Evolutionary conservation across 805 yeast genomes (phyloP), one percentile per base, ranked within the genome.

Genomic region (Tetrapisispora arboricola): DNA sequence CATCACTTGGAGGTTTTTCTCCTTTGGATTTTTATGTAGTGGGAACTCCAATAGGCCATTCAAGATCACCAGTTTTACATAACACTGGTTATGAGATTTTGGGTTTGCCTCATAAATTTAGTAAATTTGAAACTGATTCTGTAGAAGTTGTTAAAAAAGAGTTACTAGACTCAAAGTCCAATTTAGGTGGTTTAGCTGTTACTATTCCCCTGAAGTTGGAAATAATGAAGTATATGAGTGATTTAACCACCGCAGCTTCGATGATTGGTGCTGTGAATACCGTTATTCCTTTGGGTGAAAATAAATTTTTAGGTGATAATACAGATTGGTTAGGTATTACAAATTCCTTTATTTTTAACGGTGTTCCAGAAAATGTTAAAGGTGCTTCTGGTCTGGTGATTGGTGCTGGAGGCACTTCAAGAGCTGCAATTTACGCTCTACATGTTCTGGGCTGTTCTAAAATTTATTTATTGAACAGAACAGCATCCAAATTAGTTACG

Each of bases 341-440:
- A 35, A 73, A 80, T 45, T 75, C 95, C 2, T 76, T 87, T 50
- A 57, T 65, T 16, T 63, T 71, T 45, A 69, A 71, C 43, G 94
- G 94, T 30, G 78, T 77, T 32, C 75, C 79, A 31, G 62, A 63
- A 31, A 53, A 57, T 43, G 59, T 57, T 18, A 55, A 51, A 13
- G 50, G 47, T 3, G 66, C 70, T 11, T 65, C 72, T 43, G 96
- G 96, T 25, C 65, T 88, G 44, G 82, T 92, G 34, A 69, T 92
- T 48, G 99, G 99, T 39, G 96, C 95, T 17, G 99, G 99, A 32
- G 99, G 99, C 33, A 88, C 99, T 20, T 80, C 96, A 1, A 74
- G 96, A 54, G 96, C 98, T 32, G 97, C 96, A 0, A 76, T 84
- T 13, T 87, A 75, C 60, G 96, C 98, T 1, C 70, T 92, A 49